Evolutionary conservation across 1,139 yeast species (phyloP), one percentile per base, ranked within the genome.

Genomic region (Blastobotrys petasosporus): DNA sequence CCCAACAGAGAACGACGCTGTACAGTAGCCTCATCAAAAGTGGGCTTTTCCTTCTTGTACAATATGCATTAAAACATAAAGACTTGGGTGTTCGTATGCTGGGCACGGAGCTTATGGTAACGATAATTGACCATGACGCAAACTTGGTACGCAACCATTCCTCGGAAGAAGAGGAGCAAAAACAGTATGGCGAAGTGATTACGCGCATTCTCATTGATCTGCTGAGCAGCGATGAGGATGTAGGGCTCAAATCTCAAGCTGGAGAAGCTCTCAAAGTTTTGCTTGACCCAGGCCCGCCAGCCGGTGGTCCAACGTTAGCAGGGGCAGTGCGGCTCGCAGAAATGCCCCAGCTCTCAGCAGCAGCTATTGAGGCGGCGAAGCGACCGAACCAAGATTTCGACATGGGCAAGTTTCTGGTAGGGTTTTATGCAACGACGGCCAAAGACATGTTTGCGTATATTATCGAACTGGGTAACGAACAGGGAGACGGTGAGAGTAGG

Each of bases 41-140:
- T 45, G 97, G 97, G 0, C 67, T 92, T 28, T 77, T 86, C 55
- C 73, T 74, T 51, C 77, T 86, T 66, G 70, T 92, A 17, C 75
- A 76, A 44, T 87, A 37, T 20, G 94, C 96, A 0, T 71, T 88
- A 44, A 69, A 70, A 31, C 82, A 80, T 54, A 49, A 59, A 0
- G 72, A 72, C n/a, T 65, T 69, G 20, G 67, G 73, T 20, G 73
- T 80, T 11, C 70, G 94, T 49, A 79, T 81, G 1, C 63, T 86
- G 32, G 95, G 95, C 0, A 83, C 94, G 0, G 97, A 92, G 59
- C 68, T 88, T 10, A 76, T 92, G 30, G 83, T 86, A 9, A 72
- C 87, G 1, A 81, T 88, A 7, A 82, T 90, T 32, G 97, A 90
- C 52, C 90, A 85, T 56, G 97, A 88, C 59, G 82, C 86, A 9